Base-by-base conservation (phyloP, 768 basidiomycete species). In the Cytidiella melzeri region DNA sequence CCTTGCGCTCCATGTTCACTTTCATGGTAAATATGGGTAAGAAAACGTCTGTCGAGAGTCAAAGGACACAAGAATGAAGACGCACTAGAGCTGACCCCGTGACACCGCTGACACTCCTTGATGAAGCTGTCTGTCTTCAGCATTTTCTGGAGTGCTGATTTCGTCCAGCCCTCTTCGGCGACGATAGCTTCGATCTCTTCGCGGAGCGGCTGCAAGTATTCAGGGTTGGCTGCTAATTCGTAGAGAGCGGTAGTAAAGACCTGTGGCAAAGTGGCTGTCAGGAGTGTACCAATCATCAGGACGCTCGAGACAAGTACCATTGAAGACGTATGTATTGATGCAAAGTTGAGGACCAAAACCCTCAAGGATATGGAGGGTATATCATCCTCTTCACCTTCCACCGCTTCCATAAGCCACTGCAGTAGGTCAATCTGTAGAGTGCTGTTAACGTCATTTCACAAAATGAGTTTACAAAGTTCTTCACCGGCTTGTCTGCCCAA, bases 51-150 rank as follows among this genome's bases (percentile, higher is more conserved):
- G n/a, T n/a, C n/a, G n/a, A n/a, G n/a, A n/a, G n/a, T n/a, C n/a
- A n/a, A n/a, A n/a, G n/a, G n/a, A n/a, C n/a, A n/a, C n/a, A n/a
- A n/a, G n/a, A n/a, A 21, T 25, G 41, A 27, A 9, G 10, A 56
- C 65, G 24, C 39, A 65, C 66, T 28, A 9, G 49, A 38, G 25
- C 52, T 60, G 12, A 64, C n/a, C 6, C 58, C 57, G 41, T 60
- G 55, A 7, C 59, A 2, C 2, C 67, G 55, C 50, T 57, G 57
- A 2, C 55, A 60, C 51, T 69, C 68, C 41, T 58, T 58, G 38
- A 69, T 44, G 52, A 69, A 66, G 45, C 67, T 68, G 50, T 69
- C 68, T 13, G 68, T 24, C 45, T 64, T 67, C 43, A 49, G 53
- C 68, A 68, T 66, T 39, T 57, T 60, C 4, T 48, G 53, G 34